Evolutionary conservation across 768 basidiomycete species (phyloP), one percentile per base, ranked within the genome.

Genomic region (Pleurotus pulmonarius): DNA sequence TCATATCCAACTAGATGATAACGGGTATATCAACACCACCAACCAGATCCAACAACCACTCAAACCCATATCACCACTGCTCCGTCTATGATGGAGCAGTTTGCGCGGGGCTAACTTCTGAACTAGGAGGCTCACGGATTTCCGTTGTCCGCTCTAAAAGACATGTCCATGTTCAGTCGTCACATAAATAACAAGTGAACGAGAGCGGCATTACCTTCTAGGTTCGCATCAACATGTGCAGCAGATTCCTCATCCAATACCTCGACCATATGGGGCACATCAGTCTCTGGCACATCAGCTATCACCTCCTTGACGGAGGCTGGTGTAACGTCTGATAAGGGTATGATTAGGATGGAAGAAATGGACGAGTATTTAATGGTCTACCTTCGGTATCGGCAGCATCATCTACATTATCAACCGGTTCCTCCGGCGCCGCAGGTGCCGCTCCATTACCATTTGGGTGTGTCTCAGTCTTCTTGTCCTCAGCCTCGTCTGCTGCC

Each of bases 381-480:
- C n/a, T 16, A 44, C 41, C 41, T 44, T 22, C 41, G 7, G 41
- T n/a, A 22, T 44, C n/a, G 41, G n/a, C n/a, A 13, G 3, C 41
- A n/a, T n/a, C 41, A 44, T n/a, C 41, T 8, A 20, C 24, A 41
- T 22, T 37, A 18, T 40, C 34, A n/a, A 24, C 16, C 51, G 39
- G 51, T 39, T 53, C 51, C 39, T 22, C 26, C 39, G 39, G 51
- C 6, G 9, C 24, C 13, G 51, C n/a, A 22, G 51, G 51, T 37
- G 51, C 38, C 0, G 38, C 24, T 18, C 39, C 39, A 41, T 53
- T 41, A 20, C 51, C 51, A 25, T 53, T 53, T 16, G 51, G 39
- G 51, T 40, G 44, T 55, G 57, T 37, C 44, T 54, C 58, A 46
- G 25, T 20, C 11, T 18, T 20, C 49, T 44, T 46, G 34, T 44